phyloP scores from a whole-genome alignment of 2,329 filamentous ascomycete species.

The Aspergillus fischeri region DNA sequence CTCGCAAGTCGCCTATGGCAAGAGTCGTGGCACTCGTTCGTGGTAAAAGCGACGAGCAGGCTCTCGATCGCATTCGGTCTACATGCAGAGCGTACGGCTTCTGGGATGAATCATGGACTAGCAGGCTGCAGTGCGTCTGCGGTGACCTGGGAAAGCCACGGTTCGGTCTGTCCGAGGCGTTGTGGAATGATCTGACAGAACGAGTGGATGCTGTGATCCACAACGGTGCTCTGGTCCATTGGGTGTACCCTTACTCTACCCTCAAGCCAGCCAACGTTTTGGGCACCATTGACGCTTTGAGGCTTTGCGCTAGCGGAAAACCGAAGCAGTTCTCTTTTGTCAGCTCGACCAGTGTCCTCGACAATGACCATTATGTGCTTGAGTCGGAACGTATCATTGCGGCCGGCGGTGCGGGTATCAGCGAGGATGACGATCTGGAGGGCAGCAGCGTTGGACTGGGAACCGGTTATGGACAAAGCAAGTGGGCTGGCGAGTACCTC shows the following conservation, averaged over 20 bases:
- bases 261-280: slow-evolving; percentile 72
- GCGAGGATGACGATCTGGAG: slow-evolving; percentile 72
- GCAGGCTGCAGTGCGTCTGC: slow-evolving; percentile 62
- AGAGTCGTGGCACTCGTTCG: slow-evolving; percentile 74
- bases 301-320: slow-evolving; percentile 70
- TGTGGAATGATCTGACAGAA: slow-evolving; percentile 62
- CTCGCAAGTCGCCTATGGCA: slow-evolving; percentile 50
- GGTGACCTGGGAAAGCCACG: slow-evolving; percentile 70
- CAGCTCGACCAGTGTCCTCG: slow-evolving; percentile 75
- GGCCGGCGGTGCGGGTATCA: slow-evolving; percentile 61
- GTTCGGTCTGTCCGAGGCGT: slow-evolving; percentile 64
- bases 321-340: slow-evolving; percentile 79
- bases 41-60: slow-evolving; percentile 58
- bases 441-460: slow-evolving; percentile 72
- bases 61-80: slow-evolving; percentile 60
- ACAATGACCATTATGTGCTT: slow-evolving; percentile 74
- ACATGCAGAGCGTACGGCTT: slow-evolving; percentile 74
- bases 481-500: slow-evolving; percentile 75
- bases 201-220: slow-evolving; percentile 72
- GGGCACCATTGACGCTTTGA: slow-evolving; percentile 71
- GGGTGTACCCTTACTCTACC: slow-evolving; percentile 72
- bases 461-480: slow-evolving; percentile 87
- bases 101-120: slow-evolving; percentile 64
- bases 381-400: slow-evolving; percentile 62
- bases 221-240: slow-evolving; percentile 76